Evolutionary conservation across 139 green algal genomes (phyloP), one percentile per base, ranked within the genome.

Genomic region (Pseudopediastrum boryanum): DNA sequence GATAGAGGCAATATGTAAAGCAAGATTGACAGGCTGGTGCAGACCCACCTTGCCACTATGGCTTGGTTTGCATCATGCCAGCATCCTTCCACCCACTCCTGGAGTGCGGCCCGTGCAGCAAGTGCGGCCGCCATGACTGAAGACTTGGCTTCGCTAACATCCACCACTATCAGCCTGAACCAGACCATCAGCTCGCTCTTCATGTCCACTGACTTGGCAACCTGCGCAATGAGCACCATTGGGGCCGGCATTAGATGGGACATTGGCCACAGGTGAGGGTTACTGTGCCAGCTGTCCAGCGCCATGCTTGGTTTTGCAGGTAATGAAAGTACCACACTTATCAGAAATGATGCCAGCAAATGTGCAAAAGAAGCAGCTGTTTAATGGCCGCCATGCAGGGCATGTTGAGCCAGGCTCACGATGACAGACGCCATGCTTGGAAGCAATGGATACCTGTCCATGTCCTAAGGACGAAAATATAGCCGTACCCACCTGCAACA

Each of bases 81-180:
- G 35, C 44, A 62, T 41, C 77, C 74, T 27, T 78, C 71, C 66
- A 83, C 33, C 71, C 48, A 58, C 1, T 19, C 43, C 71, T 71
- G 51, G 81, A 86, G 61, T 27, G 71, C 77, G 4, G 29, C 31
- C 42, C 79, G 43, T 27, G 82, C 59, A 54, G 73, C 71, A 29
- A 78, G 44, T 6, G 82, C 84, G 25, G 82, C 75, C 29, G 56
- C 48, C 9, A 71, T 44, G 44, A 90, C 58, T 16, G 48, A 59
- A 3, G 43, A 66, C 59, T 86, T 83, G 29, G 83, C 83, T 23
- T 56, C 50, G 10, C 27, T 67, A 29, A 62, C 56, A 48, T 85
- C 71, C 0, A 91, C 81, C 41, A 66, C 44, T 0, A 92, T 44
- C 64, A 92, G 71, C 27, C 87, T 68, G 83, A 93, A 93, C 9